Base-by-base conservation (phyloP, 371 early-diverging fungal species). In the Haplosporangium sp. region DNA sequence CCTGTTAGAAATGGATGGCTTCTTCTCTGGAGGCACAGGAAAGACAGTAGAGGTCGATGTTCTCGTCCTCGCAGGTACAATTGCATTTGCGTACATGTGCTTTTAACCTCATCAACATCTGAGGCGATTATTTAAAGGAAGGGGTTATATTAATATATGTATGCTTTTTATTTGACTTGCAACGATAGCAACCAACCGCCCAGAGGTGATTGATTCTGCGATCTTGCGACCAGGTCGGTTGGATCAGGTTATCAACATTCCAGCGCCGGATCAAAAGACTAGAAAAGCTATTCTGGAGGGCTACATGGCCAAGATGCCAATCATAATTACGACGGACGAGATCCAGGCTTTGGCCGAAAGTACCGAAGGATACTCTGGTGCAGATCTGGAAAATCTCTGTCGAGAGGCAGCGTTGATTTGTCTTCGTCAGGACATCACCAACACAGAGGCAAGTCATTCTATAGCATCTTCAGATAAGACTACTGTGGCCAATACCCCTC, bases 211-310 rank as follows among this genome's bases (percentile, higher is more conserved):
- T 40, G 98, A 99, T 86, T 87, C 96, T 23, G 95, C 99, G 64
- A 93, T 99, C 69, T 80, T 99, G 75, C 87, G 98, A 73, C 99
- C 99, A 46, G 99, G 99, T 29, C 95, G 99, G 66, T 91, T 99
- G 55, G 99, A 99, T 84, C 99, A 99, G 81, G 95, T 98, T 74
- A 92, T 99, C 37, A 93, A 97, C 81, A 93, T 99, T 59, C 93
- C 98, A 38, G 86, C 96, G 54, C 99, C 99, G 14, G 94, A 98
- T 84, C 85, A 87, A 14, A 64, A 81, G 76, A 62, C 69, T 54
- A 67, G 80, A 59, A 53, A 38, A 59, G 60, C 67, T 37, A 68
- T 76, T 23, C 76, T 93, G 38, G 59, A 74, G 21, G 93, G 93
- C 0, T 83, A 88, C 41, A 75, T 86, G 65, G 56, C 63, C 23